Percentiles rank a stretch among this genome's conserved stretches.
Conservation (phyloP, 2,329 filamentous ascomycete species). For the Pseudocercospora cruenta region DNA sequence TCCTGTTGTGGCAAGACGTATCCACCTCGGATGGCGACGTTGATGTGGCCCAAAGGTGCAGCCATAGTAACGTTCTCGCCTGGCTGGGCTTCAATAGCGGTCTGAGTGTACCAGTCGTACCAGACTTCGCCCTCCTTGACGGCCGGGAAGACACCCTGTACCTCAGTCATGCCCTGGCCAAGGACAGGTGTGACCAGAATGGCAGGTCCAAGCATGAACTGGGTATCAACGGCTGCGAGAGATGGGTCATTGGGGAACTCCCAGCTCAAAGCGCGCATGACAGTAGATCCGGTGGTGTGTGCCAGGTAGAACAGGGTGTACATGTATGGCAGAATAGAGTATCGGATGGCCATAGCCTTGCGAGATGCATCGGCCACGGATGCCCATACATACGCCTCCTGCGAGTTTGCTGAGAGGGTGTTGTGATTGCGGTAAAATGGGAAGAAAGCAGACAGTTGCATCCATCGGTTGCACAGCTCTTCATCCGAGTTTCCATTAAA, state of each 20-base stretch:
- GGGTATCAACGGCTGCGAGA: constrained; percentile 67
- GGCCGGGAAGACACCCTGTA: constrained; percentile 72
- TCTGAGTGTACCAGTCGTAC: constrained; percentile 81
- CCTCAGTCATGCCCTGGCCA: constrained; percentile 62
- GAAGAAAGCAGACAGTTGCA: constrained; percentile 74
- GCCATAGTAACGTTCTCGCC: constrained; percentile 63
- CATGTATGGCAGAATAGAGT: constrained; percentile 72
- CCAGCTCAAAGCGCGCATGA: constrained; percentile 74
- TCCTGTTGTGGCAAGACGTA: constrained; percentile 69
- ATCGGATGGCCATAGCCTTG: constrained; percentile 70
- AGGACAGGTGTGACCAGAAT: constrained; percentile 71
- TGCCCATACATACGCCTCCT: constrained; percentile 74
- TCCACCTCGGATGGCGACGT: constrained; percentile 71
- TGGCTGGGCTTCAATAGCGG: constrained; percentile 54
- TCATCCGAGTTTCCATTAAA: constrained; percentile 69
- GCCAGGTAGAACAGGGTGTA: constrained; percentile 74
- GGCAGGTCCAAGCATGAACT: constrained; percentile 71
- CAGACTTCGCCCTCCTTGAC: constrained; percentile 63
- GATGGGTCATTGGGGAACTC: constrained; percentile 73
- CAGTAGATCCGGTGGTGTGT: constrained; percentile 67
- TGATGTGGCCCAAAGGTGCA: constrained; percentile 69
- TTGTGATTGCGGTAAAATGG: constrained; percentile 82
- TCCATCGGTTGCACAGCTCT: constrained; percentile 75
- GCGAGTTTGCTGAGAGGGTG: constrained; percentile 59
- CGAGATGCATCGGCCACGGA: constrained; percentile 67